Evolutionary conservation across 306 rosid genomes (phyloP).

Genomic region (Arachis hypogaea): DNA sequence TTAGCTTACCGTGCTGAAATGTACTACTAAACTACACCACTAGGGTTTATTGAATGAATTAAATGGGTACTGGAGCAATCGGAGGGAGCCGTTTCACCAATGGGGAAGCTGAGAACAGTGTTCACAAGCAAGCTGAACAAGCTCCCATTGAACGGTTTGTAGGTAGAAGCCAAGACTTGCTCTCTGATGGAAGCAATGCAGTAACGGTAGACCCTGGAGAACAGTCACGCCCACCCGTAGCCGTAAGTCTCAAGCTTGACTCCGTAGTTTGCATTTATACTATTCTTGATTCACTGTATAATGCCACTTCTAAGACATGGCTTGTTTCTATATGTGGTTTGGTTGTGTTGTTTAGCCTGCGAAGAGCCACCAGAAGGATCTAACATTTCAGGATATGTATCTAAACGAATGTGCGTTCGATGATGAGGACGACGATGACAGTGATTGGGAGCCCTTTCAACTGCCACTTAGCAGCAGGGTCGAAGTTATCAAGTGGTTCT

Average conservation of each 20-base stretch:
- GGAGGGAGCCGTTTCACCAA: slow-evolving; percentile 49
- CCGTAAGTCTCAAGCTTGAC: slow-evolving; percentile 43
- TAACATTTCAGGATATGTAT: slow-evolving; percentile 76
- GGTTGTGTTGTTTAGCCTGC: slow-evolving; percentile 43
- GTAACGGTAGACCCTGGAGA: slow-evolving; percentile 44
- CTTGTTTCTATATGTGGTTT: not conserved
- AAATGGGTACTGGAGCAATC: slow-evolving; percentile 45
- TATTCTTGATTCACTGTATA: not conserved
- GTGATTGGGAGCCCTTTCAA: slow-evolving; percentile 89
- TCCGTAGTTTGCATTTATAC: not conserved
- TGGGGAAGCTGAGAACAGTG: slow-evolving; percentile 57
- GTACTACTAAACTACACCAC: slow-evolving; percentile 44
- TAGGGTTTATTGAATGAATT: slow-evolving; percentile 25
- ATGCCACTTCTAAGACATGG: slow-evolving; percentile 8
- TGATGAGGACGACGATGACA: slow-evolving; percentile 66
- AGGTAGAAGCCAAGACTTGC: slow-evolving; percentile 43
- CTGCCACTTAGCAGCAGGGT: slow-evolving; percentile 40
- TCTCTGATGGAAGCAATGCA: slow-evolving; percentile 40
- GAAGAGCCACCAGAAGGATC: slow-evolving; percentile 64
- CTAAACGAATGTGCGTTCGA: slow-evolving; percentile 52
- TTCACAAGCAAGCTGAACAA: slow-evolving; percentile 50
- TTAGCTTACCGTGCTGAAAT: slow-evolving; percentile 40
- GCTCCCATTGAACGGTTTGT: slow-evolving; percentile 37
- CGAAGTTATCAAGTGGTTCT: slow-evolving; percentile 80
- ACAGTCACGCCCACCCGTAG: slow-evolving; percentile 35